Evolutionary conservation across 768 basidiomycete species (phyloP).

Genomic region (Paxillus rubicundulus): DNA sequence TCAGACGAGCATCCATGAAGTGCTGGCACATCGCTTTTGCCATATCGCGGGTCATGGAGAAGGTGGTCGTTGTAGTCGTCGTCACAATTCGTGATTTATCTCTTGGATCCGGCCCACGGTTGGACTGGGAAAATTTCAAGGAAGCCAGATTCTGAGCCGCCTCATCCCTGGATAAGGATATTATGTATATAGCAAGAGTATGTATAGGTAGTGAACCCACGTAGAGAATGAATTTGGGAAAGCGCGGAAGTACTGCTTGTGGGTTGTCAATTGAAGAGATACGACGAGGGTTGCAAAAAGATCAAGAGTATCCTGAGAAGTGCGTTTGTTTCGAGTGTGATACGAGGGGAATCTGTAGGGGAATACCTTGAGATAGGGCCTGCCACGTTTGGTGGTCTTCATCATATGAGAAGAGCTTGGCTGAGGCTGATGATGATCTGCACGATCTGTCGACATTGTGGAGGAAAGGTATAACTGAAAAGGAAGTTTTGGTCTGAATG

Average conservation of each 20-base stretch:
- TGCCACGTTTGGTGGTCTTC: constrained; percentile 96
- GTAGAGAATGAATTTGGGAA: constrained; percentile 95
- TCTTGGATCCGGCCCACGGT: constrained; percentile 96
- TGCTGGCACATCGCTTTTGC: constrained; percentile 99
- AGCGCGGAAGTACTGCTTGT: constrained; percentile 95
- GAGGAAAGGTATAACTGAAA: constrained; percentile 16
- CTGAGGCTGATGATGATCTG: constrained; percentile 40
- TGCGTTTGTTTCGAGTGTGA: not conserved
- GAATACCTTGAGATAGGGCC: constrained; percentile 87
- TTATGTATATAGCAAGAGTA: constrained; percentile 4
- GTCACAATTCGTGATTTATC: constrained; percentile 98
- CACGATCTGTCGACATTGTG: constrained; percentile 41
- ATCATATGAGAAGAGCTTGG: constrained; percentile 89
- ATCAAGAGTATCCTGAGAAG: constrained; percentile 87
- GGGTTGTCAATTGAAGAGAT: constrained; percentile 81
- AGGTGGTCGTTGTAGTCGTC: constrained; percentile 98
- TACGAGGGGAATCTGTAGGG: constrained; percentile 3
- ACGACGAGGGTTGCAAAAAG: constrained; percentile 96
- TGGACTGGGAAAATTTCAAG: constrained; percentile 98
- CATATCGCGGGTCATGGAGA: constrained; percentile 99
- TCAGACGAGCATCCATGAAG: constrained; percentile 98
- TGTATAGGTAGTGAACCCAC: constrained; percentile 46
- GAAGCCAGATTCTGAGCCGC: constrained; percentile 90
- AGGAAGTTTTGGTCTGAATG: constrained; percentile 9
- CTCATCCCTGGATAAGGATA: constrained; percentile 68